Base-by-base conservation (phyloP, 495 filamentous ascomycete genomes). In the Penicillium waksmanii region DNA sequence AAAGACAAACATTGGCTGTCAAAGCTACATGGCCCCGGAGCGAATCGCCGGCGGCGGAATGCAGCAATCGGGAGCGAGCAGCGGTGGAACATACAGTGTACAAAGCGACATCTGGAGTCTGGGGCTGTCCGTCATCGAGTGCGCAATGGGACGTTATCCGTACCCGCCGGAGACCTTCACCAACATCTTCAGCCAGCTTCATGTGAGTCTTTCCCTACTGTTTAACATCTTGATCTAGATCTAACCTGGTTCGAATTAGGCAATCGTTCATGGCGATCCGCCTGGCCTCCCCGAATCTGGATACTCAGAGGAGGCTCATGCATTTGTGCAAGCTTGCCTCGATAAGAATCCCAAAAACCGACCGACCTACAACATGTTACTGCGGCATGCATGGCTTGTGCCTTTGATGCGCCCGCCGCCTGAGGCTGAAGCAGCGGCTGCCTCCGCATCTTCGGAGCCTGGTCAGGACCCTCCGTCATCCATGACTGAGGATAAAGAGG, bases 21-120 rank as follows among this genome's bases (percentile, higher is more conserved):
- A 99, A 72, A 97, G 93, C 73, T 99, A 99, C 77, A 99, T 99
- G 95, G 95, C 95, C 0, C 95, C 95, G 3, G 95, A 99, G 71
- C 84, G 95, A 53, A 99, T 99, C 58, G 89, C 90, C 31, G 90
- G 91, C 23, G 90, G 91, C 52, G 90, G 92, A 23, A 84, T 92
- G 61, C 87, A 92, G 66, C 87, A 91, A 66, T 85, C 89, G 10
- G 82, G 89, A 19, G 85, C 91, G 3, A 84, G 85, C 51, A 80
- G 80, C 36, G 85, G 84, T 25, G 93, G 95, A 31, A 97, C 94
- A 2, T 99, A 99, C 73, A 96, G 92, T 72, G 95, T 97, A 19
- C 96, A 98, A 72, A 96, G 91, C 71, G 95, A 99, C 74, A 93
- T 99, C 50, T 99, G 95, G 95, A 95, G 90, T 73, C 77, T 99